Evolutionary conservation across 2,329 filamentous ascomycete species (phyloP), one percentile per base, ranked within the genome.

Genomic region (Phaeosphaeria sp.): DNA sequence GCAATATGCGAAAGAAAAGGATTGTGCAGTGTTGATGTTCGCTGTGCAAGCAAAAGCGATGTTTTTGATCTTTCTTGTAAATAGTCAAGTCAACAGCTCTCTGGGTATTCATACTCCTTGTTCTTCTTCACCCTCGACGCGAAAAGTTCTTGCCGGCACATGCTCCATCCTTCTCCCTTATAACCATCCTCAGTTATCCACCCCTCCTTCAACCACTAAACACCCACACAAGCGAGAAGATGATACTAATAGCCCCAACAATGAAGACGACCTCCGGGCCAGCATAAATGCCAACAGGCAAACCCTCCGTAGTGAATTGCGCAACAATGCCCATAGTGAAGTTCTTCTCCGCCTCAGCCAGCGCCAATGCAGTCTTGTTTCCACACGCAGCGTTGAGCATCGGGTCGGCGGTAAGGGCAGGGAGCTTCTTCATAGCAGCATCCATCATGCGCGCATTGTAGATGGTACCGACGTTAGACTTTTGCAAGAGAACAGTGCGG

Each of bases 401-500:
- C 27, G 54, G 58, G 60, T 84, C 74, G 39, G 76, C 71, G 42
- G 74, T 81, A 60, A 83, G 68, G 1, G 66, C 65, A 5, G 74
- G 74, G 13, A 77, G 63, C 60, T 79, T 78, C 36, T 68, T 71
- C 48, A 76, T 72, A 49, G 80, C 77, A 18, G 68, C 71, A 56
- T 82, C 77, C 65, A 83, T 73, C 72, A 83, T 80, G 30, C 65
- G 68, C 6, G 72, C 72, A 50, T 70, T 71, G 56, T 54, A 55
- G 30, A 76, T 66, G 22, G 79, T 81, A 56, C 81, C 82, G 46
- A 79, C 63, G 25, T 73, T 76, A 15, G 80, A 78, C 33, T 78
- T 78, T 53, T 77, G 75, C 48, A 83, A 67, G 67, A 80, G 81
- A 11, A 80, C 79, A n/a, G 76, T 76, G 52, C 82, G 81, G 56